Conservation (phyloP, 78 protist genomes). For the Parvularia atlantis region DNA sequence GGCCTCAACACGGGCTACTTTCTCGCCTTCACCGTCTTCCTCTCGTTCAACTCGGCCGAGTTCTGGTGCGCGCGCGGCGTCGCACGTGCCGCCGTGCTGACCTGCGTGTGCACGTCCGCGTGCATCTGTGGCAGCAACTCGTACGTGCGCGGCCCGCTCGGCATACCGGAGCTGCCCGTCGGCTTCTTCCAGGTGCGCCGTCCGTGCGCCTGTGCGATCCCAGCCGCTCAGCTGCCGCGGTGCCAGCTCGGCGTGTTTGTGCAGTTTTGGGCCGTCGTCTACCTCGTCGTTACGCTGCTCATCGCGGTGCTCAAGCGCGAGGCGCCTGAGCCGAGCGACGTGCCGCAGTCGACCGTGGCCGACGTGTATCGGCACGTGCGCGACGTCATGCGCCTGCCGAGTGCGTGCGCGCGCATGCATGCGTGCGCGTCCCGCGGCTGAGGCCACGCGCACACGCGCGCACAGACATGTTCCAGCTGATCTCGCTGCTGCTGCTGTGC, state of each 20-base stretch:
- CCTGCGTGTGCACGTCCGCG: too few species aligned
- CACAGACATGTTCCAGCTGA: conserved; percentile 9
- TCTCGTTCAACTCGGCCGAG: conserved; percentile 41
- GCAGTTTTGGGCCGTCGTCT: conserved; percentile 35
- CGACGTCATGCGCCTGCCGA: too few species aligned
- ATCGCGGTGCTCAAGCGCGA: conserved; percentile 31
- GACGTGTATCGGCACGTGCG: conserved; percentile 1
- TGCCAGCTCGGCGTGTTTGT: conserved; percentile 5
- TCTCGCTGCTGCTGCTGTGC: conserved; percentile 3
- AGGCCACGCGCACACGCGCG: too few species aligned
- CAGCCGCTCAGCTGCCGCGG: background rate
- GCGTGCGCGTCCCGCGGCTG: background rate
- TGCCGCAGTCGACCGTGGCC: conserved; percentile 11
- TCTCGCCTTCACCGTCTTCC: conserved; percentile 53
- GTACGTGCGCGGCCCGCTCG: conserved; percentile 34
- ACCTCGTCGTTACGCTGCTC: conserved; percentile 14
- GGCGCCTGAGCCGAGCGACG: conserved; percentile 4
- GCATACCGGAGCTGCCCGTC: too few species aligned
- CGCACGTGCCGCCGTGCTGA: too few species aligned
- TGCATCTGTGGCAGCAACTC: too few species aligned
- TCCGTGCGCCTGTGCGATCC: background rate
- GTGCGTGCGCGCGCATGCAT: background rate
- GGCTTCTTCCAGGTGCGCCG: too few species aligned
- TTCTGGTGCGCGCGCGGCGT: too few species aligned
- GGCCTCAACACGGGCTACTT: conserved; percentile 59